Evolutionary conservation across 106 monocot species (phyloP).

Genomic region (Hemerocallis citrina): DNA sequence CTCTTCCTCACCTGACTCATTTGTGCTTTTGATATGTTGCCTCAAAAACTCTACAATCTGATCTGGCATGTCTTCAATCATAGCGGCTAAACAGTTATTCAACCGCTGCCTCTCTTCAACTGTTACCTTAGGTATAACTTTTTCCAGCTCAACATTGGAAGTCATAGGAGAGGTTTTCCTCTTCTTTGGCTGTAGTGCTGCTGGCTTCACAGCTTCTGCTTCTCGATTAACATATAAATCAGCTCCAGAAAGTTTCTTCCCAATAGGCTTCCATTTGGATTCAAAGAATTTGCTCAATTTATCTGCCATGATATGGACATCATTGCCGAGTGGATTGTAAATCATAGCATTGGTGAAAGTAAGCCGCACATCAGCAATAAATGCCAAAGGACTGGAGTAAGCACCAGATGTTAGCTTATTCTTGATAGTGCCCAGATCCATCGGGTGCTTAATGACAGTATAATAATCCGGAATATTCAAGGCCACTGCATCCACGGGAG

Average conservation of each 20-base stretch:
- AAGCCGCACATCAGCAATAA: conserved; percentile 75
- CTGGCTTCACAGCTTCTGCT: conserved; percentile 15
- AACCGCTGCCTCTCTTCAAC: conserved; percentile 47
- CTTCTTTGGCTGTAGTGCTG: conserved; percentile 45
- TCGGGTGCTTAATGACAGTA: conserved; percentile 54
- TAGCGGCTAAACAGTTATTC: conserved; percentile 24
- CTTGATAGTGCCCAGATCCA: conserved; percentile 85
- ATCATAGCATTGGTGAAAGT: conserved; percentile 80
- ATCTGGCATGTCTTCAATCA: conserved; percentile 39
- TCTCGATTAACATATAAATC: conserved; percentile 21
- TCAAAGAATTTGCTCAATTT: conserved; percentile 61
- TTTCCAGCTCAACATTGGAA: not conserved
- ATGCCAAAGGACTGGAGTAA: conserved; percentile 47
- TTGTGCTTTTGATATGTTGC: conserved; percentile 9
- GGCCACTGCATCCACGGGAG: conserved; percentile 61
- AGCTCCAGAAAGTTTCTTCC: conserved; percentile 43
- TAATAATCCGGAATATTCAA: conserved; percentile 78
- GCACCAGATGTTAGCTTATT: conserved; percentile 33
- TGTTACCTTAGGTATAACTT: conserved; percentile 25
- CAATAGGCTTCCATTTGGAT: conserved; percentile 65
- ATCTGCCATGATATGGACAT: conserved; percentile 79
- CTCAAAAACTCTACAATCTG: conserved; percentile 54
- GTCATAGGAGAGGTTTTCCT: conserved; percentile 19
- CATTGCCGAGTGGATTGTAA: conserved; percentile 68
- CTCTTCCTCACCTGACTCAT: conserved; percentile 31